phyloP scores from a whole-genome alignment of 129 eudicot genomes.

The Arctium lappa region DNA sequence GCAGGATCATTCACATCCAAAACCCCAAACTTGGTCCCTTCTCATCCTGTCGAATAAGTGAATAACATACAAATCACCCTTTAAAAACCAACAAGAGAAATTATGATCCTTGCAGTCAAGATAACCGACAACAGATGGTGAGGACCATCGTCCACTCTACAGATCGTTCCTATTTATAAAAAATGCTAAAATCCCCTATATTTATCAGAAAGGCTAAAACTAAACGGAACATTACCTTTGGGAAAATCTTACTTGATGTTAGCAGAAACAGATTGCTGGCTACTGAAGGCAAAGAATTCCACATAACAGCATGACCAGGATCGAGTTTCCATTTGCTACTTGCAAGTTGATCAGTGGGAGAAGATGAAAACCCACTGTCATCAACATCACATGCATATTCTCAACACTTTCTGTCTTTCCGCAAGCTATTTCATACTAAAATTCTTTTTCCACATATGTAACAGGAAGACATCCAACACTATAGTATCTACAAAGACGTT shows the following conservation, averaged over 20 bases:
- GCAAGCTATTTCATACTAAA: constrained; percentile 71
- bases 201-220: background rate
- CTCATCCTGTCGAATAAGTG: too few species aligned
- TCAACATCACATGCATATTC: constrained; percentile 75
- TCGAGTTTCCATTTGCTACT: constrained; percentile 64
- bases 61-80: too few species aligned
- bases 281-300: too few species aligned
- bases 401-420: constrained; percentile 71
- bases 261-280: background rate
- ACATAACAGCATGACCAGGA: background rate
- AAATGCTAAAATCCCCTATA: background rate
- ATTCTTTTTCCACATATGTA: constrained; percentile 63
- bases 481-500: constrained; percentile 66
- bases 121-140: background rate
- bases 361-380: constrained; percentile 83
- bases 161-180: background rate
- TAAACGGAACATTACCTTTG: background rate
- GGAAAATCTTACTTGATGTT: background rate
- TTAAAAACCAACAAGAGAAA: too few species aligned
- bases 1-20: background rate
- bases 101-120: too few species aligned
- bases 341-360: constrained; percentile 61
- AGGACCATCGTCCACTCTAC: background rate
- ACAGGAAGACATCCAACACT: constrained; percentile 65
- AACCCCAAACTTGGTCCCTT: background rate